A percentile compares a stretch with the other conserved stretches of the same genome.
phyloP scores from a whole-genome alignment of 495 filamentous ascomycete genomes.

The Wilcoxina mikolae region DNA sequence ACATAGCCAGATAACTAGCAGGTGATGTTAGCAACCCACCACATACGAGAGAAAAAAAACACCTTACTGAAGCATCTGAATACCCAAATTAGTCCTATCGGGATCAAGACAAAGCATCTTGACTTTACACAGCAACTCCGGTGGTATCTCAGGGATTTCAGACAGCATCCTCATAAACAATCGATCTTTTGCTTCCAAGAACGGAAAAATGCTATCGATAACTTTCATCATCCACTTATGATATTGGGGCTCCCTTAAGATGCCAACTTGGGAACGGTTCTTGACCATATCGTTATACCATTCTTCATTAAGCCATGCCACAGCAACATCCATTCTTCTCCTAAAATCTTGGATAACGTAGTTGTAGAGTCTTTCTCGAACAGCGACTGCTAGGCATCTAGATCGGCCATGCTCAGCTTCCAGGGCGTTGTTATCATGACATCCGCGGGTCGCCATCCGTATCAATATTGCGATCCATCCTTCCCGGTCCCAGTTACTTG shows the following conservation, averaged over 20 bases:
- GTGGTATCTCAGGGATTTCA: slow-evolving; percentile 70
- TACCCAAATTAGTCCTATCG: slow-evolving; percentile 51
- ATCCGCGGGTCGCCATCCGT: slow-evolving; percentile 67
- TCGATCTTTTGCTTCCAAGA: slow-evolving; percentile 75
- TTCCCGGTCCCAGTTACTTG: slow-evolving; percentile 71
- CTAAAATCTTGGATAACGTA: slow-evolving; percentile 88
- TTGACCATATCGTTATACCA: slow-evolving; percentile 83
- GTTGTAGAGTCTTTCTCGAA: slow-evolving; percentile 63
- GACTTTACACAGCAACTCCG: slow-evolving; percentile 53
- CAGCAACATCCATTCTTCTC: slow-evolving; percentile 66
- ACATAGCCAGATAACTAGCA: slow-evolving; percentile 63
- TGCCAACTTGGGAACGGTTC: slow-evolving; percentile 28
- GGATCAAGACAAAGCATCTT: slow-evolving; percentile 77
- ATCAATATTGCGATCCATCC: slow-evolving; percentile 80
- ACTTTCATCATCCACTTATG: slow-evolving; percentile 64
- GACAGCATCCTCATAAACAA: slow-evolving; percentile 77
- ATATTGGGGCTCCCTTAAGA: slow-evolving; percentile 48
- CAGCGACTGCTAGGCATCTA: slow-evolving; percentile 43
- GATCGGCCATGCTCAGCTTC: slow-evolving; percentile 6
- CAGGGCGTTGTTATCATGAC: slow-evolving; percentile 6
- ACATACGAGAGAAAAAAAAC: slow-evolving; percentile 19
- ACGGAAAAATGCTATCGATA: slow-evolving; percentile 74
- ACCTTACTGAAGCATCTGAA: slow-evolving; percentile 46
- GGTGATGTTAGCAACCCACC: slow-evolving; percentile 38
- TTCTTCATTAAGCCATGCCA: slow-evolving; percentile 89